Base-by-base conservation (phyloP, 208 protist genomes). In the Trypanosoma theileri region DNA sequence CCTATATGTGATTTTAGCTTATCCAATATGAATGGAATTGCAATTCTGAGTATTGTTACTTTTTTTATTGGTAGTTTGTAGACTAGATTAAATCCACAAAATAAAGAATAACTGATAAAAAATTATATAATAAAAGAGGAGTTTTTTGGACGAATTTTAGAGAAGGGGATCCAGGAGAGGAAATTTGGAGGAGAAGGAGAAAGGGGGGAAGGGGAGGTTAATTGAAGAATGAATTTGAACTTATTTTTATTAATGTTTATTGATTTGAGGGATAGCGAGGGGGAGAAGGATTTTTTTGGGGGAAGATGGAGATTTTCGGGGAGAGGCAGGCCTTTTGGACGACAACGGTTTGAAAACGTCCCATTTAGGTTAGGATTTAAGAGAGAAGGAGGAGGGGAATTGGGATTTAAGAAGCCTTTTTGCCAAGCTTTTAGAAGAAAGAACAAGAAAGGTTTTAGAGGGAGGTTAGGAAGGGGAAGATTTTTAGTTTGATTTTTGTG, bases 21-120 rank as follows among this genome's bases (percentile, higher is more conserved):
- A 92, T 75, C 86, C 86, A 73, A 92, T 92, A 61, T 92, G 86
- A 89, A 92, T 92, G 86, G 86, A 92, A 76, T 80, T 92, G 66
- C 86, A 92, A 78, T 92, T 85, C 83, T 92, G 86, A 78, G 86
- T 92, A 64, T 89, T 92, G 75, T 79, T 92, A 75, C 77, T 92
- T 71, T 92, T 92, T 87, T 85, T 92, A 77, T 79, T 92, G 78
- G 65, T 92, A 42, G 82, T 92, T 17, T 92, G 83, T 87, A 74
- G 85, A 72, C 83, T 91, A 81, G 85, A 89, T 82, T 88, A 88
- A 78, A 70, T 52, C 55, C 45, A 59, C 31, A 68, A 45, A 62
- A 56, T 57, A 59, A 59, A 55, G 28, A 60, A 66, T 69, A 70
- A 72, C 66, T 71, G 41, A 71, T 73, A 53, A 81, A 71, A 48